These are phyloP conservation scores for Hanseniaspora singularis DNA, from an alignment of 805 yeast species.

Conservation along the genomic window DNA sequence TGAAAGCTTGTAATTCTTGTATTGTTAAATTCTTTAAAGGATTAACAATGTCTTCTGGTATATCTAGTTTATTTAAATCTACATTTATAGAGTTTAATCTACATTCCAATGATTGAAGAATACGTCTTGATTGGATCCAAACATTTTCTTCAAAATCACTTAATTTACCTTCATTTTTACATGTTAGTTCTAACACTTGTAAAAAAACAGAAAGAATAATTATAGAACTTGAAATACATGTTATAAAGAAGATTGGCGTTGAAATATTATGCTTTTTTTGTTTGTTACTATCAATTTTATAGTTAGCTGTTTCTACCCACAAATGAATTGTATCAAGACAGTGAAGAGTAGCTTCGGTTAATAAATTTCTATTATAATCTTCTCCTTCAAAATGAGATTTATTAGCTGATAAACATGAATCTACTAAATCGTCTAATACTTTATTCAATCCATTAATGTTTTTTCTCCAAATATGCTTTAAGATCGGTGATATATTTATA, in stretches of 20 bases:
- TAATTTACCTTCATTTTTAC: conserved; percentile 22
- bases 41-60: conserved; percentile 40
- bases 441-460: conserved; percentile 59
- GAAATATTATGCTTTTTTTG: conserved; percentile 56
- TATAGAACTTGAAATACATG: conserved; percentile 54
- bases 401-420: conserved; percentile 12
- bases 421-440: conserved; percentile 34
- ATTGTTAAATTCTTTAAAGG: conserved; percentile 15
- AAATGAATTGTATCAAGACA: conserved; percentile 49
- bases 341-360: conserved; percentile 50
- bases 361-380: conserved; percentile 45
- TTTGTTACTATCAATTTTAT: conserved; percentile 36
- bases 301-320: conserved; percentile 63
- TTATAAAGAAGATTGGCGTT: conserved; percentile 65
- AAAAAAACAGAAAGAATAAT: conserved; percentile 53
- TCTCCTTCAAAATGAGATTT: conserved; percentile 12
- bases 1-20: conserved; percentile 40
- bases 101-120: conserved; percentile 49
- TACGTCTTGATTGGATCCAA: conserved; percentile 53
- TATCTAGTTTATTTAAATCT: conserved; percentile 13
- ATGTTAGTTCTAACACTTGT: conserved; percentile 42
- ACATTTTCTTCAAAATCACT: conserved; percentile 44
- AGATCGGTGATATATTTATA: conserved; percentile 48
- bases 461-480: conserved; percentile 48
- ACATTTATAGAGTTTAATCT: conserved; percentile 22